Evolutionary conservation across 1,284 basidiomycete species (phyloP).

Genomic region (Inonotus obliquus): DNA sequence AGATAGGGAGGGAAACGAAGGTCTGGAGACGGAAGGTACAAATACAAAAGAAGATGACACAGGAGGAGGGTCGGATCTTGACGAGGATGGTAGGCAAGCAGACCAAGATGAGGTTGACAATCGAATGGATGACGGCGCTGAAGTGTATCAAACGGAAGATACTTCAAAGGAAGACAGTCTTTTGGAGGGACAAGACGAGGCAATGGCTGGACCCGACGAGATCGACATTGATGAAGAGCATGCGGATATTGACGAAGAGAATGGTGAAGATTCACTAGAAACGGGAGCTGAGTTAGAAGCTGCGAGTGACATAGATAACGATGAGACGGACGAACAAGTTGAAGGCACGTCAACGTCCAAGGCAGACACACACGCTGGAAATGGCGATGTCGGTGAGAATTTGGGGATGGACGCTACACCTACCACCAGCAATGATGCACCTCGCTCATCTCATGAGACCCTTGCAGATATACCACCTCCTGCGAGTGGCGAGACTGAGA

Average conservation of each 20-base stretch:
- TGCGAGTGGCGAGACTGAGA: slow-evolving; percentile 21
- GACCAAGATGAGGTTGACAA: not conserved
- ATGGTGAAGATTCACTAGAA: not conserved
- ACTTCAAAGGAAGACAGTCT: not conserved
- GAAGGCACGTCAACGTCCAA: slow-evolving; percentile 21
- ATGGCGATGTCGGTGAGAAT: slow-evolving; percentile 8
- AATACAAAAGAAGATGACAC: slow-evolving; percentile 25
- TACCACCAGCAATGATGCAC: slow-evolving; percentile 5
- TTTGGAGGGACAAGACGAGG: not conserved
- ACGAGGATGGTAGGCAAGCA: not conserved
- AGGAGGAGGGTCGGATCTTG: not conserved
- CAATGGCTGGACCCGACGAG: not conserved
- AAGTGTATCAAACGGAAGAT: slow-evolving; percentile 1
- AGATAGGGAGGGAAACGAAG: slow-evolving; percentile 4
- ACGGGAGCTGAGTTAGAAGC: not conserved
- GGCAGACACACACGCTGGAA: slow-evolving; percentile 3
- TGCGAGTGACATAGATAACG: not conserved
- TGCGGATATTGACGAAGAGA: not conserved
- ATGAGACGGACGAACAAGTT: slow-evolving; percentile 12
- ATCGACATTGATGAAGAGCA: slow-evolving; percentile 4
- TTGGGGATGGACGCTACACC: slow-evolving; percentile 12
- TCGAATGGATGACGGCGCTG: slow-evolving; percentile 6
- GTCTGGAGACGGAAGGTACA: slow-evolving; percentile 2
- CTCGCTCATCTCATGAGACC: slow-evolving; percentile 21
- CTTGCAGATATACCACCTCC: slow-evolving; percentile 21